Evolutionary conservation across 108 stramenopile genomes (phyloP).

Genomic region (Fragilaria crotonensis): DNA sequence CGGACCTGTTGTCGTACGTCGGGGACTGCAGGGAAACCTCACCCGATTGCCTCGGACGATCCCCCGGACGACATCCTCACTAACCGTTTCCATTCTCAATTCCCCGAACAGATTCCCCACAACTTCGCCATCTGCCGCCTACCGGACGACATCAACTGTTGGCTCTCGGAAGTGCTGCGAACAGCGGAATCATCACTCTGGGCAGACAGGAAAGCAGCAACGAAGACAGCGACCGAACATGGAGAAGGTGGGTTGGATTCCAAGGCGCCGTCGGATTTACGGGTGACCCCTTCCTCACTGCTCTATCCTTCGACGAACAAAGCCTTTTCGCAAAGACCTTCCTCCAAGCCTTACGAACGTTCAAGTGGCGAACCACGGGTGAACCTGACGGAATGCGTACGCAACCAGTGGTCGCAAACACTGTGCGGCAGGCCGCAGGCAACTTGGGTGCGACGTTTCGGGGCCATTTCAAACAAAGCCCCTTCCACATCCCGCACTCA

Average conservation of each 20-base stretch:
- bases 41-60: too few species aligned
- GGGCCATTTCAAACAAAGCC: not conserved
- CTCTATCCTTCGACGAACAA: not conserved
- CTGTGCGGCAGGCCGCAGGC: not conserved
- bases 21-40: too few species aligned
- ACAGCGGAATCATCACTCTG: not conserved
- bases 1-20: too few species aligned
- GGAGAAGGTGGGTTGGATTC: not conserved
- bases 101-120: too few species aligned
- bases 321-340: not conserved
- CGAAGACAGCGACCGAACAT: not conserved
- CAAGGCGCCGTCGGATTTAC: not conserved
- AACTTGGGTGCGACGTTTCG: not conserved
- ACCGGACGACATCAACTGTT: not conserved
- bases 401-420: not conserved
- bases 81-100: too few species aligned
- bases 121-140: not conserved
- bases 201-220: slow-evolving; percentile 1
- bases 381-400: too few species aligned
- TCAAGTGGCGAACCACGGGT: not conserved
- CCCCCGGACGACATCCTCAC: too few species aligned
- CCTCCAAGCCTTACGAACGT: not conserved
- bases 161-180: not conserved
- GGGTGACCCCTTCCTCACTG: not conserved
- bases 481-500: not conserved